Conservation (phyloP, 2,329 filamentous ascomycete genomes). For the Arthrobotrys iridis region DNA sequence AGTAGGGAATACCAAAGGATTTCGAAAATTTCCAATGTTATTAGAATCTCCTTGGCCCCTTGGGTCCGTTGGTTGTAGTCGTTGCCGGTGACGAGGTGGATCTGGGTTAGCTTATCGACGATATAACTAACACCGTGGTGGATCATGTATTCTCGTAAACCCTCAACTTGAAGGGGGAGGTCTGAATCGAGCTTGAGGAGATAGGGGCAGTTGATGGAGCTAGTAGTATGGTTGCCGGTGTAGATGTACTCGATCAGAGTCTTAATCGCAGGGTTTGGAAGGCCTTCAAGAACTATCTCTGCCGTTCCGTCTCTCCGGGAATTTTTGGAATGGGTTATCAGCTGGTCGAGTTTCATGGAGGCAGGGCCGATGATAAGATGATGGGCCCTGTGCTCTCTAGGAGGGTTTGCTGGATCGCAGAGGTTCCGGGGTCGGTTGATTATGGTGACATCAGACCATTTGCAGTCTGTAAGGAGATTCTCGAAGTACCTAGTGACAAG, state of each 20-base stretch:
- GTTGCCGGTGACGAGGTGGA: neutral
- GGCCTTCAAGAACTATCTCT: neutral
- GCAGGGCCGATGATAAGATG: conserved; percentile 6
- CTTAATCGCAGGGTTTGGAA: neutral
- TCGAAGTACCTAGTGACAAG: neutral
- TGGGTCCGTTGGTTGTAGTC: conserved; percentile 1
- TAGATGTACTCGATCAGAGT: conserved; percentile 8
- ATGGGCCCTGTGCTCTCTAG: neutral
- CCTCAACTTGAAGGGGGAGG: neutral
- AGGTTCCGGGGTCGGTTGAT: neutral
- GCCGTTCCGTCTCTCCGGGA: neutral
- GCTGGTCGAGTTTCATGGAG: conserved; percentile 2
- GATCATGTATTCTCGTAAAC: conserved; percentile 2
- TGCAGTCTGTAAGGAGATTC: neutral
- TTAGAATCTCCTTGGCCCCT: conserved; percentile 5
- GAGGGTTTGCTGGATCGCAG: neutral
- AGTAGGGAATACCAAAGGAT: conserved; percentile 2
- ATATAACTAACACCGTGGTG: neutral
- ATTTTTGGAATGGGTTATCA: neutral
- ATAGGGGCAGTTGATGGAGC: conserved; percentile 14
- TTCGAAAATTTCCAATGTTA: conserved; percentile 15
- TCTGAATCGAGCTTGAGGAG: neutral
- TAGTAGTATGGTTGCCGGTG: conserved; percentile 9
- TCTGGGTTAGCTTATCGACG: neutral
- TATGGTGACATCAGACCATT: neutral